Evolutionary conservation across 176 grass and related monocot species (phyloP), one percentile per base, ranked within the genome.

Genomic region (Oryza glumipatula): DNA sequence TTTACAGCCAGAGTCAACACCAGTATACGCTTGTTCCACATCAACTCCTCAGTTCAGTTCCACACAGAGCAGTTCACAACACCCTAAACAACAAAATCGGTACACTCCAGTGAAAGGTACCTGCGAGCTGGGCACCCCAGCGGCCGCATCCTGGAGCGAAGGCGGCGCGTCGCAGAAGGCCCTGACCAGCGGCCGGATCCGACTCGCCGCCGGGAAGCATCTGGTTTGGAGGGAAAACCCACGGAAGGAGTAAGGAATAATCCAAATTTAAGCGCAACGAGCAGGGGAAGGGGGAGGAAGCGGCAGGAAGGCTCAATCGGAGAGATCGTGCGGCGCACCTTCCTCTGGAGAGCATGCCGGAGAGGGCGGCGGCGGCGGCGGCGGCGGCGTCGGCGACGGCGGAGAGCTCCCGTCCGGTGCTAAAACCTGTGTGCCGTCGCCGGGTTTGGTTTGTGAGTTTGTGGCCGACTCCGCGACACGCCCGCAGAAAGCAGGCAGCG

Each of bases 311-410:
- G 24, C 5, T 17, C 11, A 41, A 45, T 13, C 32, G 23, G 16
- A 19, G 56, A 41, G 36, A 43, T 5, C 44, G 22, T 1, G n/a
- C n/a, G 6, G 28, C 41, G 4, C 64, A 87, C 88, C 84, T 90
- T 33, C 69, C 28, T n/a, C 80, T 84, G 39, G 69, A 73, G 9
- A 87, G 84, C 49, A 90, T 77, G n/a, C 68, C 9, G 38, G 48
- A 43, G 74, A 68, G 35, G 21, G 80, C 39, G 80, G 76, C 33
- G 89, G 89, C 24, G 24, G 24, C 41, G 38, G 79, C 69, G 72
- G 79, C 33, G 54, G 67, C 74, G 23, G 9, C 81, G 54, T 58
- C 79, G 47, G 74, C 56, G 73, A 54, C 19, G 78, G 72, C 54
- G 54, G 58, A 23, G 21, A 23, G 58, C 58, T 63, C 58, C 7